Base-by-base conservation (phyloP, 371 early-diverging fungal genomes). In the Lichtheimia ramosa region DNA sequence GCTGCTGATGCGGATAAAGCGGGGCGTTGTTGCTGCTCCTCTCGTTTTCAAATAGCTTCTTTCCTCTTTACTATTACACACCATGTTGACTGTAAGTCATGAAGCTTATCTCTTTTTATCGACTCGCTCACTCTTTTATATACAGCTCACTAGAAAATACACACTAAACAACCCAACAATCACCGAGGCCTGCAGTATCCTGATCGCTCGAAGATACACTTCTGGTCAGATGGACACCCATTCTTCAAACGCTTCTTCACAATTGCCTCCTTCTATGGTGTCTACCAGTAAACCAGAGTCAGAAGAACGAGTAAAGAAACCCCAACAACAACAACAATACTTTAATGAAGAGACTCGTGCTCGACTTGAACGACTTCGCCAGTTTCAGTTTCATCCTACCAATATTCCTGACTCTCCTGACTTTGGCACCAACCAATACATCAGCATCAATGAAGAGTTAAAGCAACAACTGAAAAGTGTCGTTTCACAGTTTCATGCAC, bases 361-460 rank as follows among this genome's bases (percentile, higher is more conserved):
- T 8, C 70, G 62, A 15, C 58, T 78, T 20, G 71, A 68, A 52
- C 66, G 75, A 23, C 61, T 74, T 49, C 68, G 78, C 28, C 70
- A 78, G 48, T 69, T 74, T 39, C 73, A 73, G n/a, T 81, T 81
- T 20, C 73, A 77, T 40, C 73, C 81, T 20, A 67, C 81, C 34
- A 81, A 81, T 58, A 70, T 75, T 65, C 86, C 68, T 40, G 79
- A 67, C 54, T 86, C 87, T 49, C 85, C 83, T 60, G 83, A 84
- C 63, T 87, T 87, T 74, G 87, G 87, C 25, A 84, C 82, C 43
- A 87, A 87, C 62, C 87, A 87, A 58, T 77, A 87, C 55, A 79
- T 87, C 24, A 83, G 70, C 41, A 87, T 87, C 51, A 82, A 87
- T 52, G 74, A 79, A 43, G 85, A 82, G 41, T 62, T 77, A 6